Percentiles rank a stretch among this genome's conserved stretches.
phyloP scores from a whole-genome alignment of 1,284 basidiomycete genomes.

The Austropuccinia psidii region DNA sequence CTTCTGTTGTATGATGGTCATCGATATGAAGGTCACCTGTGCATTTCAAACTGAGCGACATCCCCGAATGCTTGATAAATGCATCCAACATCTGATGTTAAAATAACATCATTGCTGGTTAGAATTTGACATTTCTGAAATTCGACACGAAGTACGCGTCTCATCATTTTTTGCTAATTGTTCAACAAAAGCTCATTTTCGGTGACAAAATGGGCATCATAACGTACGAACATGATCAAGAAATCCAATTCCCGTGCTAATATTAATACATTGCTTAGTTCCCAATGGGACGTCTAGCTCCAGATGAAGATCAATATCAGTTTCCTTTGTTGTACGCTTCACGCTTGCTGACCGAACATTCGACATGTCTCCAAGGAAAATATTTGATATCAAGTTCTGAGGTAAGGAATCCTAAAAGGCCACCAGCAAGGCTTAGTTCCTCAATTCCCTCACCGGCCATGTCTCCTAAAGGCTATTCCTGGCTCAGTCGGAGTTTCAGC shows the following conservation, averaged over 20 bases:
- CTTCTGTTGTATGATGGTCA: slow-evolving; percentile 97
- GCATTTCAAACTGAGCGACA: slow-evolving; percentile 75
- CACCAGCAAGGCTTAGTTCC: no score
- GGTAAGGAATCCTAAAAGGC: no score
- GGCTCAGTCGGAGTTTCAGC: no score
- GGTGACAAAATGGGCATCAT: no score
- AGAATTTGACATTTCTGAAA: no score
- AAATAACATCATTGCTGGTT: no score
- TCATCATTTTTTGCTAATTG: neutral
- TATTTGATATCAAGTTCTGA: no score
- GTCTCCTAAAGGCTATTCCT: no score
- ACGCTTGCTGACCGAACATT: slow-evolving; percentile 58
- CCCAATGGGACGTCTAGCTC: slow-evolving; percentile 69
- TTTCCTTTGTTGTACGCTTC: slow-evolving; percentile 84
- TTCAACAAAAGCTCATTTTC: no score
- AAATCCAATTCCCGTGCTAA: slow-evolving; percentile 95
- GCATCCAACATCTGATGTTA: slow-evolving; percentile 46
- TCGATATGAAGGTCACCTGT: slow-evolving; percentile 96
- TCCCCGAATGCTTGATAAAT: slow-evolving; percentile 48
- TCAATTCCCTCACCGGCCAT: no score
- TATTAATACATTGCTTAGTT: slow-evolving; percentile 65
- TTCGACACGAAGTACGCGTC: neutral
- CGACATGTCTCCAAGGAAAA: no score
- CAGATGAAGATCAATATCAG: slow-evolving; percentile 72
- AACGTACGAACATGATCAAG: slow-evolving; percentile 77